Evolutionary conservation across 331 rosid genomes (phyloP), one percentile per base, ranked within the genome.

Genomic region (Pyrus hybrid): DNA sequence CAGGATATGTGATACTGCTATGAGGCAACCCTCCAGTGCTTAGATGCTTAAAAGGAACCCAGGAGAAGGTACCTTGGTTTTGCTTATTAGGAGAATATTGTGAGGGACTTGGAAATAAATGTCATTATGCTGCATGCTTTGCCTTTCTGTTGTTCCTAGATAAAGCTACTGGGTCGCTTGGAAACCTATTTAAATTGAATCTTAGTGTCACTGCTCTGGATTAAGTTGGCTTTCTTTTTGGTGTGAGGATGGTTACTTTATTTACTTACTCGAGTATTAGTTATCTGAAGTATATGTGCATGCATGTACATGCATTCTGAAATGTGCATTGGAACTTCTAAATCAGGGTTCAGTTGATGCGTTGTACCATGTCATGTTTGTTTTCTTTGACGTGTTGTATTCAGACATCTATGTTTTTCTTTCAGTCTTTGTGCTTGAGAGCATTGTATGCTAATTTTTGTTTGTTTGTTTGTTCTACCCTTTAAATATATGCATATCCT

Each of bases 11-110:
- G 73, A 84, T 92, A 87, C 75, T 84, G 96, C 91, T 89, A 83
- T 87, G 93, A 86, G 90, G 96, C 94, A 89, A 83, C 88, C 91
- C 91, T 91, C 82, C 91, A 81, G 87, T 91, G 90, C 93, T 89
- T 95, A 85, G 90, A 80, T 95, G 99, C 96, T 85, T 84, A 69
- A 58, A 86, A 81, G 96, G 98, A 88, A 91, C 87, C 83, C 93
- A 77, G 96, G 93, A 92, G 99, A 96, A 96, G 99, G 99, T 96
- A 96, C 89, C 97, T 86, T 89, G 91, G 98, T 77, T 92, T 89
- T 51, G 96, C 87, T 87, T 88, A 84, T 88, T 88, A 75, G 97
- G 99, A 84, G 90, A 89, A 79, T 83, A 67, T 80, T 89, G 88
- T 78, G 86, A 78, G 85, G 82, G 70, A 37, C 14, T 75, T 86